Percentiles rank a stretch among this genome's conserved stretches.
These are phyloP conservation scores for Calonectria pauciramosa DNA, from an alignment of 2,329 filamentous ascomycete genomes.

Conservation along the genomic window DNA sequence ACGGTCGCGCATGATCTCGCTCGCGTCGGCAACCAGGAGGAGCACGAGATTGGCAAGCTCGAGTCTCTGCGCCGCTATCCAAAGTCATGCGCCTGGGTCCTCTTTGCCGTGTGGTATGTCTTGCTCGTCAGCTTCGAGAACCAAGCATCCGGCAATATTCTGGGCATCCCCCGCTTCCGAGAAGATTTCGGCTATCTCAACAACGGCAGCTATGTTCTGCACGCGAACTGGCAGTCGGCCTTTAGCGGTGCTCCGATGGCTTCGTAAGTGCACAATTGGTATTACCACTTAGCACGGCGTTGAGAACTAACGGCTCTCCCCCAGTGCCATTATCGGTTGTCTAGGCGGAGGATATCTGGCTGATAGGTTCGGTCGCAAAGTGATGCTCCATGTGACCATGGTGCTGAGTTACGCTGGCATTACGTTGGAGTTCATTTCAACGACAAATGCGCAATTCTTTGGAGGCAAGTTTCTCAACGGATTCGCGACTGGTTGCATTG, in stretches of 20 bases:
- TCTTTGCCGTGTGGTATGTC: slow-evolving; percentile 57
- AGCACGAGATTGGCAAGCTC: slow-evolving; percentile 41
- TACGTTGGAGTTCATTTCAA: slow-evolving; percentile 57
- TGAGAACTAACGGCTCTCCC: neutral
- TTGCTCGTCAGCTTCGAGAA: slow-evolving; percentile 57
- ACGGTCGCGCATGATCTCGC: slow-evolving; percentile 30
- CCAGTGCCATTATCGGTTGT: slow-evolving; percentile 44
- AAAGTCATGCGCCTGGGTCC: slow-evolving; percentile 48
- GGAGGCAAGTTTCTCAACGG: slow-evolving; percentile 59
- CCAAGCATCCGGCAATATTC: slow-evolving; percentile 55
- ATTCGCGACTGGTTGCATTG: slow-evolving; percentile 50
- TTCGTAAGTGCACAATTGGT: slow-evolving; percentile 39
- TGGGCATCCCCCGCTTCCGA: slow-evolving; percentile 60
- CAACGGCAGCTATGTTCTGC: slow-evolving; percentile 54
- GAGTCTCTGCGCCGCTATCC: slow-evolving; percentile 41
- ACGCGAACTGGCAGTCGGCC: slow-evolving; percentile 59
- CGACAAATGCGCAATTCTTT: slow-evolving; percentile 56
- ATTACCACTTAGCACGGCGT: neutral
- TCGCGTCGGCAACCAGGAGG: slow-evolving; percentile 44
- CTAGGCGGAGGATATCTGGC: slow-evolving; percentile 51
- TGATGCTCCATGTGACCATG: slow-evolving; percentile 51
- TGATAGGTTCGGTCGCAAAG: slow-evolving; percentile 52
- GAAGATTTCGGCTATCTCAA: slow-evolving; percentile 58
- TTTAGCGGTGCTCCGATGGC: slow-evolving; percentile 59
- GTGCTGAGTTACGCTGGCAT: slow-evolving; percentile 53